Evolutionary conservation across 202 grass and related monocot species (phyloP).

Genomic region (Zoysia matrella): DNA sequence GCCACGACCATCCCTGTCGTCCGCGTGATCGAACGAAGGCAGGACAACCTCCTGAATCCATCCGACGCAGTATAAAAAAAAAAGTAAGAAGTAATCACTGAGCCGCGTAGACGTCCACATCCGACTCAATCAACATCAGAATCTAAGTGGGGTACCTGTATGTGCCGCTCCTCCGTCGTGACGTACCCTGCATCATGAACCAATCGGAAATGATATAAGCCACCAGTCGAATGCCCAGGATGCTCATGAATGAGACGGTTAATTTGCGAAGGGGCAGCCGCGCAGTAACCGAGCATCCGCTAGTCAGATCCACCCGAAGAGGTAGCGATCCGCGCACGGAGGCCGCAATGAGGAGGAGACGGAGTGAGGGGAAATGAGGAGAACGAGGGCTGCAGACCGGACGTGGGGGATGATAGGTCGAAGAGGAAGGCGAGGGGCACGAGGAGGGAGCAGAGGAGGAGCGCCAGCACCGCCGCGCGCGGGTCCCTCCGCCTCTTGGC

Average conservation of each 20-base stretch:
- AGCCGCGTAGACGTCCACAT: neutral
- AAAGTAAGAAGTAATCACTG: constrained; percentile 1
- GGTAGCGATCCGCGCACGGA: constrained; percentile 36
- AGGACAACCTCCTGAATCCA: constrained; percentile 50
- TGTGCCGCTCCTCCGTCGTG: constrained; percentile 65
- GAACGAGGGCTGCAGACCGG: constrained; percentile 40
- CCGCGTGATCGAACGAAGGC: constrained; percentile 28
- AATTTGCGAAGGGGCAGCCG: neutral
- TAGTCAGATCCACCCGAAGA: constrained; percentile 32
- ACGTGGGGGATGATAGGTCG: constrained; percentile 52
- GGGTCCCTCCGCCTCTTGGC: constrained; percentile 64
- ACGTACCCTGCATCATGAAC: constrained; percentile 65
- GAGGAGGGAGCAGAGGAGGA: constrained; percentile 86
- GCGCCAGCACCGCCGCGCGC: constrained; percentile 66
- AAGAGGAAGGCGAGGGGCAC: constrained; percentile 84
- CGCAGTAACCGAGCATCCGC: neutral
- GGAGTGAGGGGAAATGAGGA: neutral
- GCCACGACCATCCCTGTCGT: neutral
- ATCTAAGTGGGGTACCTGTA: constrained; percentile 48
- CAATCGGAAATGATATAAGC: constrained; percentile 13
- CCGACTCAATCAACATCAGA: constrained; percentile 22
- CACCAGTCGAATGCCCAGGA: too few relatives aligned
- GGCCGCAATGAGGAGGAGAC: neutral
- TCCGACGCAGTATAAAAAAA: neutral
- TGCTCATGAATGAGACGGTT: neutral